Base-by-base conservation (phyloP, 1,139 yeast species). In the Eremothecium gossypii region DNA sequence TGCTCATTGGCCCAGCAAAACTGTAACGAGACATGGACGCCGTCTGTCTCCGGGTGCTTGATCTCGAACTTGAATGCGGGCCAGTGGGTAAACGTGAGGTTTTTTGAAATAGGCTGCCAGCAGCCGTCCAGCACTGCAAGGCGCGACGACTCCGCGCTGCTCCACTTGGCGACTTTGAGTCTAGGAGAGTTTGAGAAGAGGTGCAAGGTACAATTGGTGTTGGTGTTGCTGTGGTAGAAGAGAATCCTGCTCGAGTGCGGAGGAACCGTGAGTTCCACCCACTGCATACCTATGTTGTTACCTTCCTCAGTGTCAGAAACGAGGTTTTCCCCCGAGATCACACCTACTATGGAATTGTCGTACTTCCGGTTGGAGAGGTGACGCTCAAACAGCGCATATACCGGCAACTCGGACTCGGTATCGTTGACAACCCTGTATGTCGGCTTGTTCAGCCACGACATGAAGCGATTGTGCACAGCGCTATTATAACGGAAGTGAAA, bases 61-160 rank as follows among this genome's bases (percentile, higher is more conserved):
- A 41, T 63, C 52, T 45, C 54, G 51, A 57, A 65, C 40, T 65
- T 63, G 52, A 67, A 82, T 49, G 83, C 86, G 0, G 95, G 94
- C 50, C 83, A 84, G 32, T 65, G 58, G 30, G 73, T 63, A 51
- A 70, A 83, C 1, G 73, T 4, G 13, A 29, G 13, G 13, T 7
- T 61, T 2, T 74, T 64, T 35, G 66, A 49, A 62, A 61, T 1
- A 60, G 60, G 1, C 57, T 61, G 64, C 89, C 91, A 82, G 27
- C 58, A 62, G 8, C 72, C 81, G 0, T 59, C 54, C 0, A 61
- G 43, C 1, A 62, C 57, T 1, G 51, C 46, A 2, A 57, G 29
- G 7, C n/a, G 20, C 4, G 11, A 48, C 4, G 37, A 30, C 37
- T 59, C 60, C 20, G 53, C 53, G n/a, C 55, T 50, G 60, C 62